Evolutionary conservation across 352 stramenopile species (phyloP), one percentile per base, ranked within the genome.

Genomic region (Aphanomyces invadans): DNA sequence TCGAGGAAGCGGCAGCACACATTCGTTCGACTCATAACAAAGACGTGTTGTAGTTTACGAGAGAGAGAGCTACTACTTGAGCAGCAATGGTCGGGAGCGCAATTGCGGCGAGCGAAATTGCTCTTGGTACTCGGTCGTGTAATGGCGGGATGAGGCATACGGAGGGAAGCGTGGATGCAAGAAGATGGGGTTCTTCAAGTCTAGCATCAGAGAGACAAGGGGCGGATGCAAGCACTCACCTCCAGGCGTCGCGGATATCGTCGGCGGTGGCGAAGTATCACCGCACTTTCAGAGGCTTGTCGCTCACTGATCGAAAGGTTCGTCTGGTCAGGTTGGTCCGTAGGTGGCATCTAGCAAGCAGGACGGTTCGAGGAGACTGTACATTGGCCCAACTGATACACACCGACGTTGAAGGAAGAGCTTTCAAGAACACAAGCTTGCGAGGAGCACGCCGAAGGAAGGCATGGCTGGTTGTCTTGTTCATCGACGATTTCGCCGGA

Each of bases 161-260:
- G 49, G 49, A 1, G 49, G 49, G 29, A 38, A 57, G 21, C 49
- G 19, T 29, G 17, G 17, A 26, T 33, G 23, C 19, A 57, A 15
- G 2, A 39, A 57, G 49, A 57, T n/a, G 49, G 49, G 49, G 29
- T 57, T 57, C 49, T 57, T 36, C 25, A 31, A 17, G 21, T n/a
- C 36, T 42, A 7, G 36, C 15, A 7, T 42, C 36, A 15, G 36
- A 42, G 36, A 42, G 15, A 42, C 15, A 7, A 42, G 36, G 36
- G n/a, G n/a, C n/a, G n/a, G n/a, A n/a, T n/a, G n/a, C n/a, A n/a
- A n/a, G n/a, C n/a, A 42, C 36, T 15, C 7, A 42, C 36, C 36
- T 42, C 36, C 36, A 42, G 15, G 7, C 36, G 36, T 15, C 36
- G 36, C 15, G 36, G 36, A 15, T 42, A 42, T 42, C 36, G 36